Evolutionary conservation across 495 filamentous ascomycete genomes (phyloP).

Genomic region (Penicillium steckii): DNA sequence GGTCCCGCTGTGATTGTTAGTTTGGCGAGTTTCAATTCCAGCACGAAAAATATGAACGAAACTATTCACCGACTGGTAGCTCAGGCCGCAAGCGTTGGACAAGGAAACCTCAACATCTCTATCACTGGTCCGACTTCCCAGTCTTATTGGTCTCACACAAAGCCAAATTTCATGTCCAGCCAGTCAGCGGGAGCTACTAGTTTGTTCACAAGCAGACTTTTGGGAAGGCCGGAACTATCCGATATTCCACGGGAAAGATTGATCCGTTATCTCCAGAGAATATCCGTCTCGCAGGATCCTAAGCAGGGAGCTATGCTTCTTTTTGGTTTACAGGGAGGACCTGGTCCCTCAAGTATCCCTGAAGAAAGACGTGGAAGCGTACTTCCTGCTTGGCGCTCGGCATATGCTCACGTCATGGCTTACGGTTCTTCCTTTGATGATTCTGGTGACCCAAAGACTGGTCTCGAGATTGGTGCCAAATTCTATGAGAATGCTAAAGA

Average conservation of each 20-base stretch:
- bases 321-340: conserved; percentile 23
- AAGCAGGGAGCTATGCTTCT: conserved; percentile 7
- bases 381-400: conserved; percentile 19
- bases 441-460: conserved; percentile 1
- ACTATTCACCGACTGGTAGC: conserved; percentile 4
- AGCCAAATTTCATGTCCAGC: background rate
- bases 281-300: background rate
- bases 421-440: conserved; percentile 12
- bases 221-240: conserved; percentile 21
- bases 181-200: conserved; percentile 6
- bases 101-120: background rate
- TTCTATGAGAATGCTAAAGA: conserved; percentile 16
- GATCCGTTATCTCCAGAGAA: conserved; percentile 1
- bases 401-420: conserved; percentile 17
- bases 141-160: conserved; percentile 3
- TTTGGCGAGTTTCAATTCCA: conserved; percentile 8
- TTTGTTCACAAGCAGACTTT: conserved; percentile 19
- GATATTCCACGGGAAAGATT: conserved; percentile 5
- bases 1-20: background rate
- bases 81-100: background rate
- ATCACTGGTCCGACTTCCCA: background rate
- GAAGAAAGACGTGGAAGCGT: conserved; percentile 8
- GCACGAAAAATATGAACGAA: conserved; percentile 9
- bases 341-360: conserved; percentile 8
- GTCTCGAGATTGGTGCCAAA: background rate